Evolutionary conservation across 2,329 filamentous ascomycete species (phyloP), one percentile per base, ranked within the genome.

Genomic region (Acrocalymma vagum): DNA sequence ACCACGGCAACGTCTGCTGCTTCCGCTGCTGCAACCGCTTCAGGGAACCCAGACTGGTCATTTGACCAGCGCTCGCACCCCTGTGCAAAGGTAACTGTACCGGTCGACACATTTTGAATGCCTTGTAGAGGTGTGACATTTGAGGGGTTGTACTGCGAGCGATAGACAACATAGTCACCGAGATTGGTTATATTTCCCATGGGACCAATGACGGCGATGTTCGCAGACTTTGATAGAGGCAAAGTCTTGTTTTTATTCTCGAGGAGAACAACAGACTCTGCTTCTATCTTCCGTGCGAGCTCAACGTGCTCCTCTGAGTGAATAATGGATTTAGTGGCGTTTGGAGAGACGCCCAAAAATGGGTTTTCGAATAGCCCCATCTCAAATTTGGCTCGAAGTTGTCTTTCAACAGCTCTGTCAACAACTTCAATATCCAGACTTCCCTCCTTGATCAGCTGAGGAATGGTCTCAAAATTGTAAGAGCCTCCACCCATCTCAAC

Each of bases 401-500:
- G 72, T 38, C 87, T 75, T 4, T 81, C 75, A 2, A 90, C 86
- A 4, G 87, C 86, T 7, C 73, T 78, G 62, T 90, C 77, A n/a
- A 90, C 81, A 17, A 79, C 58, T 5, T 77, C 70, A 18, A 82
- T 73, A 27, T 82, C 75, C 2, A 90, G 70, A 40, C 80, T 82
- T 1, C 85, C 84, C 1, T 78, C 75, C 38, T 81, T 69, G 11
- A 90, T 76, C 32, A 90, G 76, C 18, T 80, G 73, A 5, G 86
- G 84, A 35, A 90, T 88, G 23, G 76, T 79, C 50, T 83, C 76
- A 59, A 83, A 69, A 61, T 84, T 89, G 72, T 82, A 90, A 14
- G 83, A 85, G 14, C 87, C 87, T 25, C 87, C 86, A 9, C 87
- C 87, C 87, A 90, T 90, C 58, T 90, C 87, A 9, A 87, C 78